These are phyloP conservation scores for Rhamnella rubrinervis DNA, from an alignment of 331 rosid genomes.

Conservation along the genomic window DNA sequence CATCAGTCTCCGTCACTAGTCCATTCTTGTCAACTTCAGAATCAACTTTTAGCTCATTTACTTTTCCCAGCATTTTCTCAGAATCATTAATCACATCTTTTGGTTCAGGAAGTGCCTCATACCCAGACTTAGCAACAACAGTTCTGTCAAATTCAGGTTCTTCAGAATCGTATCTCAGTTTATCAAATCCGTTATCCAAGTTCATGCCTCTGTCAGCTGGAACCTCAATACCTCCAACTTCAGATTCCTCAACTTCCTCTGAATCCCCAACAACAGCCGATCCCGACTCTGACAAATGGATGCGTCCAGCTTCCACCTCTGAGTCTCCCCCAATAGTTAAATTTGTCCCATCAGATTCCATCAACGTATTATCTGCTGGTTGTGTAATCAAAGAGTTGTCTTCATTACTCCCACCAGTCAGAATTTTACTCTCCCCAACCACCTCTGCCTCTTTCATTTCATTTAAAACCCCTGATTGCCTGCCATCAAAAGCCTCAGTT, in stretches of 20 bases:
- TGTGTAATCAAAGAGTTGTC: slow-evolving; percentile 11
- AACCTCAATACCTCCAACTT: slow-evolving; percentile 33
- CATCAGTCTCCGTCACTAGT: not conserved
- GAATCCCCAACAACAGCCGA: slow-evolving; percentile 45
- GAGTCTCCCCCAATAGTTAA: slow-evolving; percentile 25
- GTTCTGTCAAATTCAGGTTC: slow-evolving; percentile 25
- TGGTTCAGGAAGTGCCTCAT: slow-evolving; percentile 11
- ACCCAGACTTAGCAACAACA: slow-evolving; percentile 14
- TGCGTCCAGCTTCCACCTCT: slow-evolving; percentile 36
- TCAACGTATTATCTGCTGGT: slow-evolving; percentile 20
- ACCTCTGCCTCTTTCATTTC: slow-evolving; percentile 16
- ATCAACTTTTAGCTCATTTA: slow-evolving; percentile 25
- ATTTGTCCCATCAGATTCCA: slow-evolving; percentile 13
- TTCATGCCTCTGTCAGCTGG: slow-evolving; percentile 25
- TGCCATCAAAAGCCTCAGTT: slow-evolving; percentile 14
- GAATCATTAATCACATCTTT: slow-evolving; percentile 4
- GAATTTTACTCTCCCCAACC: slow-evolving; percentile 11
- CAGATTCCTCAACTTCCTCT: slow-evolving; percentile 37
- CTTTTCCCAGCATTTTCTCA: slow-evolving; percentile 15
- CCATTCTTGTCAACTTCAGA: slow-evolving; percentile 13
- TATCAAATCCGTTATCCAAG: slow-evolving; percentile 48
- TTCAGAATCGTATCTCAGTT: slow-evolving; percentile 17
- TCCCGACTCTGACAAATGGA: slow-evolving; percentile 26
- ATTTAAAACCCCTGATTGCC: slow-evolving; percentile 4
- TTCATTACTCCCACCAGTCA: slow-evolving; percentile 10